Base-by-base conservation (phyloP, 148 eudicot genomes). In the Rhododendron ferrugineum region DNA sequence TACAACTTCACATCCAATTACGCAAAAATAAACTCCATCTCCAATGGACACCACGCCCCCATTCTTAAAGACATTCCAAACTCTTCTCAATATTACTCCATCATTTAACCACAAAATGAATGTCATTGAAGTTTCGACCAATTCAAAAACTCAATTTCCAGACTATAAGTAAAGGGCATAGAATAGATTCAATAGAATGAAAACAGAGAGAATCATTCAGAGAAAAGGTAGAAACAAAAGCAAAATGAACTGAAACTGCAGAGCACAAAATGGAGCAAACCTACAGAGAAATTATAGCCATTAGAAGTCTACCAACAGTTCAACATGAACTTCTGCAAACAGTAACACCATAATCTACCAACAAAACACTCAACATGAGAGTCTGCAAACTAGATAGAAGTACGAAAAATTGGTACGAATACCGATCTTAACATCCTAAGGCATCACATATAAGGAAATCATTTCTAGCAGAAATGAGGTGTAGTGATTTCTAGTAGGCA, bases 391-490 rank as follows among this genome's bases (percentile, higher is more conserved):
- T 64, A 44, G 70, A 81, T 47, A 56, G 23, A 73, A 81, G 36
- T 18, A 18, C 78, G 26, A 18, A 22, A 58, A 10, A 50, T 20
- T 6, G 74, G 52, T 34, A 15, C 36, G 18, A 40, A 40, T 40
- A 42, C 62, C 23, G 7, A 80, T 32, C 83, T 80, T 44, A 2
- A 40, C 62, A 64, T 8, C n/a, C 50, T 44, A 84, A 9, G 20
- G 70, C 6, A 40, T 49, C 54, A 70, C 18, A 77, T 18, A 23
- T 50, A 68, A 49, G 7, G 26, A 46, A 16, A 26, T 36, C 90
- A 87, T 88, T 90, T 87, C 90, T 64, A 87, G 84, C 37, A 13
- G 37, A 70, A 70, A 70, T 70, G 37, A 32, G 76, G 76, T 13
- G 76, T 13, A 11, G 76, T 11, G 20, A 70, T 70, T 70, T 70